Conservation (phyloP, 306 rosid species). For the Cicer arietinum region DNA sequence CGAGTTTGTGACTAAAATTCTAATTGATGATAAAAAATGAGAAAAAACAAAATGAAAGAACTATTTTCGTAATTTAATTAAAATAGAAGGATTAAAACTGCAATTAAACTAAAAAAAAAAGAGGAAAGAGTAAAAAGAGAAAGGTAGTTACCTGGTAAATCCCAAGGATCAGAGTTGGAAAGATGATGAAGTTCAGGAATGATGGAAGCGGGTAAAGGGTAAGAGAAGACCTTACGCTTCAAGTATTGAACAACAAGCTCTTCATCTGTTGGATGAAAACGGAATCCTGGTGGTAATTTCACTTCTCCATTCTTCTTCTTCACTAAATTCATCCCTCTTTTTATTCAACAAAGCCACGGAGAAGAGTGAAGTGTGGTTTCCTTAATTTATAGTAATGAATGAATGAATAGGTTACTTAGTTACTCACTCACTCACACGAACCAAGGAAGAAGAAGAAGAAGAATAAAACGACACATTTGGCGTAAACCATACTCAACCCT, state of each 20-base stretch:
- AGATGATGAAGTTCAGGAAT: slow-evolving; percentile 88
- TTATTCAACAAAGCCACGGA: slow-evolving; percentile 5
- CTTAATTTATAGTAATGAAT: slow-evolving; percentile 83
- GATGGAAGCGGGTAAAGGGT: slow-evolving; percentile 87
- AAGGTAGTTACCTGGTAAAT: slow-evolving; percentile 69
- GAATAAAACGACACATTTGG: slow-evolving; percentile 73
- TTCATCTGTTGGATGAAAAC: slow-evolving; percentile 95
- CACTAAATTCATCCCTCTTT: slow-evolving; percentile 57
- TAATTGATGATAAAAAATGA: too few relatives aligned
- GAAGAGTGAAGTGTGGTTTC: slow-evolving; percentile 53
- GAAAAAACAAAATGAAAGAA: too few relatives aligned
- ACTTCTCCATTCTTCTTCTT: slow-evolving; percentile 68
- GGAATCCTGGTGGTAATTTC: slow-evolving; percentile 90
- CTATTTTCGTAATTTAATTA: too few relatives aligned
- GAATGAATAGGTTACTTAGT: neutral
- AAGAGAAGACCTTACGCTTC: slow-evolving; percentile 76
- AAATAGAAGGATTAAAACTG: too few relatives aligned
- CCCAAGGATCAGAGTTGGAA: slow-evolving; percentile 98
- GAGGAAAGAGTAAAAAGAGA: neutral
- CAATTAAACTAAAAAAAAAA: too few relatives aligned
- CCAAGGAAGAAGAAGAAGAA: slow-evolving; percentile 27
- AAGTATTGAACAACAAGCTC: slow-evolving; percentile 87
- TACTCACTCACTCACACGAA: neutral
- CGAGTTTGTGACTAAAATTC: too few relatives aligned
- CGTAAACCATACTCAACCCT: slow-evolving; percentile 87